These are phyloP conservation scores for Syncephalis fuscata DNA, from an alignment of 371 early-diverging fungal species.

Conservation along the genomic window DNA sequence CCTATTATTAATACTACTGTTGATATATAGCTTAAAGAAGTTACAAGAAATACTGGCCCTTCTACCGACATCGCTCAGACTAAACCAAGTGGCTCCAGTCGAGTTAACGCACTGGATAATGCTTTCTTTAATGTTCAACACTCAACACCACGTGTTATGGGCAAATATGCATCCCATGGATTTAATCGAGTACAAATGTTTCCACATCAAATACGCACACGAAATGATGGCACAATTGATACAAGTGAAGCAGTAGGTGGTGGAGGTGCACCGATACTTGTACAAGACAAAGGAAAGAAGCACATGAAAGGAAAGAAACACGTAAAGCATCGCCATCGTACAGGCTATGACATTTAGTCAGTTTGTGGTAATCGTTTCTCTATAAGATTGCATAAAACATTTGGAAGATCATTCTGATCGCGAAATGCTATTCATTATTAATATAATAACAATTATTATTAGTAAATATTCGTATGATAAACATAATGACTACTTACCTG, in stretches of 20 bases:
- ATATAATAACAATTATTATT: too few relatives aligned
- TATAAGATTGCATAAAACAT: background rate
- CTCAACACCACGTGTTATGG: background rate
- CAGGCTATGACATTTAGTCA: background rate
- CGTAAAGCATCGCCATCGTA: conserved; percentile 1
- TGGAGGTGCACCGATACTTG: background rate
- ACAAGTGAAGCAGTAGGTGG: background rate
- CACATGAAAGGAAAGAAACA: conserved; percentile 5
- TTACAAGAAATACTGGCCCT: background rate
- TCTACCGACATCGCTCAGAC: background rate
- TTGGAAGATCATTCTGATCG: background rate
- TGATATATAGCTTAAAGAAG: too few relatives aligned
- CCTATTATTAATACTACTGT: background rate
- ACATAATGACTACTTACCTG: too few relatives aligned
- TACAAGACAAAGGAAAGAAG: background rate
- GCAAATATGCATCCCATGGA: conserved; percentile 14
- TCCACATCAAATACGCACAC: conserved; percentile 33
- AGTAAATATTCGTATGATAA: too few relatives aligned
- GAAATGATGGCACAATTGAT: conserved; percentile 23
- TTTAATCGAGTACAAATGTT: conserved; percentile 37
- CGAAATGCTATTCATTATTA: too few relatives aligned
- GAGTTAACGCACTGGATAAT: conserved; percentile 1
- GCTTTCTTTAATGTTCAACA: background rate
- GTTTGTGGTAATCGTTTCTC: background rate
- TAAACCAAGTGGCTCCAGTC: background rate